Base-by-base conservation (phyloP, 768 basidiomycete species). In the Kwoniella shandongensis region DNA sequence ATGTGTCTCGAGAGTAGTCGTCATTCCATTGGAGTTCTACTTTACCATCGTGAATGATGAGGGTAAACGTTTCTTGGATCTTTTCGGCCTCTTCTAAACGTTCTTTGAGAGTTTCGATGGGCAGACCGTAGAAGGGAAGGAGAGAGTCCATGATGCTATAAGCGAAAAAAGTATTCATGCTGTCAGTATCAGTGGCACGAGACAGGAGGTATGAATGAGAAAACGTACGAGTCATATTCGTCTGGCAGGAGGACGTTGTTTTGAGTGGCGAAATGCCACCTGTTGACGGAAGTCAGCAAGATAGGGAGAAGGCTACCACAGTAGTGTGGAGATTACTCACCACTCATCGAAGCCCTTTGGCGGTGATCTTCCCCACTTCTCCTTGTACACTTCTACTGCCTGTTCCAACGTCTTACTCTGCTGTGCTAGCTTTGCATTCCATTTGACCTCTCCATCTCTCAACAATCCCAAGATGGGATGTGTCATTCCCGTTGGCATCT, bases 261-360 rank as follows among this genome's bases (percentile, higher is more conserved):
- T 30, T 65, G 56, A 27, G 58, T 50, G 7, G 69, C 72, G 59
- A 77, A 77, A 26, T 64, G 41, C 76, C 76, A 78, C 74, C 70
- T 72, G 36, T 0, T 6, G 38, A 32, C 46, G n/a, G 15, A 10
- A 1, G 23, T 12, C 48, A 40, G 13, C 32, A 1, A 44, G 22
- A 10, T 17, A 20, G 36, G 32, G 27, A 41, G 6, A 50, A 7
- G 13, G 20, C 15, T 13, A 32, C 32, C 32, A 32, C 6, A 6
- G 13, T 32, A 32, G 32, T 6, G 32, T 32, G 6, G 13, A 32
- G 32, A 32, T 6, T 7, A 63, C 75, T 58, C 47, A 92, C 94
- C 94, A 97, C 26, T 82, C 78, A 70, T 91, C 93, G 62, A 98
- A 99, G 1, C 92, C 94, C 40, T 82, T 83, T 0, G 96, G 94